Evolutionary conservation across 768 basidiomycete genomes (phyloP).

Genomic region (Xerocomellus dryophilus): DNA sequence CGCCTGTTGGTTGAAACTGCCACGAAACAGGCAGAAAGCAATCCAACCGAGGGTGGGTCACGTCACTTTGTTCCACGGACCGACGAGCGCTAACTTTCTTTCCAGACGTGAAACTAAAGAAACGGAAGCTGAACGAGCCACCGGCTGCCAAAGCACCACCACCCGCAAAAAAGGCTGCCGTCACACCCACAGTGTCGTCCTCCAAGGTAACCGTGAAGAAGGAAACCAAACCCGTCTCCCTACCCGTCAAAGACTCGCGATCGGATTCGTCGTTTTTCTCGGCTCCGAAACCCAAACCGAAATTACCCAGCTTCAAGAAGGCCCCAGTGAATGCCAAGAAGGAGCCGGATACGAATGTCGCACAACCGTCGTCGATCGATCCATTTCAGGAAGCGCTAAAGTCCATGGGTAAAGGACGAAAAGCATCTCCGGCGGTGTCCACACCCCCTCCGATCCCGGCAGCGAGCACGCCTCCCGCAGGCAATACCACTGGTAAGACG

Average conservation of each 20-base stretch:
- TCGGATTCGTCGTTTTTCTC: slow-evolving; percentile 89
- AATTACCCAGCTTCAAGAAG: slow-evolving; percentile 85
- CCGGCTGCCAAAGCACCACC: slow-evolving; percentile 46
- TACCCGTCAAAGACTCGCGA: slow-evolving; percentile 68
- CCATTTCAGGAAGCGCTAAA: slow-evolving; percentile 83
- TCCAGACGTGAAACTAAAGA: slow-evolving; percentile 61
- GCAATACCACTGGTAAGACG: slow-evolving; percentile 45
- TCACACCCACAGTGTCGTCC: slow-evolving; percentile 29
- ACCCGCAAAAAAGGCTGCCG: slow-evolving; percentile 64
- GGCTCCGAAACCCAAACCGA: slow-evolving; percentile 78
- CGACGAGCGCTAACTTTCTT: slow-evolving; percentile 24
- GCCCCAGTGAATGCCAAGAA: slow-evolving; percentile 51
- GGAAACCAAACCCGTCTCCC: slow-evolving; percentile 40
- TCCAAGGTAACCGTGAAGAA: slow-evolving; percentile 50
- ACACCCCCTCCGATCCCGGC: slow-evolving; percentile 49
- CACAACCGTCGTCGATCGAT: slow-evolving; percentile 74
- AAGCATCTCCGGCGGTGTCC: slow-evolving; percentile 57
- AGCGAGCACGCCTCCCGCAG: slow-evolving; percentile 33
- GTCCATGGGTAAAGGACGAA: slow-evolving; percentile 62
- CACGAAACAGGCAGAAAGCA: slow-evolving; percentile 41
- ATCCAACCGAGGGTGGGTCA: slow-evolving; percentile 71
- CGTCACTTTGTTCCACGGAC: slow-evolving; percentile 40
- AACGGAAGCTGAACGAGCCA: slow-evolving; percentile 66
- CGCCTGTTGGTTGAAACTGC: slow-evolving; percentile 57
- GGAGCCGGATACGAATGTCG: slow-evolving; percentile 55